Evolutionary conservation across 495 filamentous ascomycete genomes (phyloP), one percentile per base, ranked within the genome.

Genomic region (Zalerion maritima): DNA sequence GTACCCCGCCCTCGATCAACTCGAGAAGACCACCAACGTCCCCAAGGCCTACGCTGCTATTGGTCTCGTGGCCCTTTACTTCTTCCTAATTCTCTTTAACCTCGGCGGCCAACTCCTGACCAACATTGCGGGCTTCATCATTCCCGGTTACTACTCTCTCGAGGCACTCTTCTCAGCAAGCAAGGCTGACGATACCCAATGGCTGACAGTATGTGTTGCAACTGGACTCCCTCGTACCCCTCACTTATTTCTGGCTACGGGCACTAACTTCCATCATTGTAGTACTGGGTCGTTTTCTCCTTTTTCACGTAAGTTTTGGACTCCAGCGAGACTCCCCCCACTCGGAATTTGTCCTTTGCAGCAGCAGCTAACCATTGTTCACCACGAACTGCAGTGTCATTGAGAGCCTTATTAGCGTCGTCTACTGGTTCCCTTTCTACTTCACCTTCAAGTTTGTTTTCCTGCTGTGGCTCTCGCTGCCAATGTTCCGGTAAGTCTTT

Each of bases 371-470:
- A 13, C 10, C 34, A 14, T n/a, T n/a, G 17, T 14, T 21, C 17
- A 24, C 42, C 40, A 42, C 41, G 36, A 40, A 21, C 49, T 21
- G 6, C 38, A 73, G 69, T 32, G 82, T 94, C 18, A 42, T 94
- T 54, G 89, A 99, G 73, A 91, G 83, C 48, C 71, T 79, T 32
- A 63, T 99, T 49, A 89, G 67, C 56, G 85, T 91, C 35, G 81
- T 91, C 24, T 99, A 99, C 71, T 99, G 89, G 89, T 87, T 99
- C 68, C 89, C 89, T 47, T 99, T 99, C 71, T 99, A 99, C 75
- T 99, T 83, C 62, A 89, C 86, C 60, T 96, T 96, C 78, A 99
- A 99, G 67, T 93, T 99, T 50, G 69, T 84, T 47, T 73, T 94
- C 47, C 63, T 94, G 44, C 73, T 99, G 49, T 99, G 91, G 91